These are phyloP conservation scores for Penicillium silybi DNA, from an alignment of 495 filamentous ascomycete genomes.

Conservation along the genomic window DNA sequence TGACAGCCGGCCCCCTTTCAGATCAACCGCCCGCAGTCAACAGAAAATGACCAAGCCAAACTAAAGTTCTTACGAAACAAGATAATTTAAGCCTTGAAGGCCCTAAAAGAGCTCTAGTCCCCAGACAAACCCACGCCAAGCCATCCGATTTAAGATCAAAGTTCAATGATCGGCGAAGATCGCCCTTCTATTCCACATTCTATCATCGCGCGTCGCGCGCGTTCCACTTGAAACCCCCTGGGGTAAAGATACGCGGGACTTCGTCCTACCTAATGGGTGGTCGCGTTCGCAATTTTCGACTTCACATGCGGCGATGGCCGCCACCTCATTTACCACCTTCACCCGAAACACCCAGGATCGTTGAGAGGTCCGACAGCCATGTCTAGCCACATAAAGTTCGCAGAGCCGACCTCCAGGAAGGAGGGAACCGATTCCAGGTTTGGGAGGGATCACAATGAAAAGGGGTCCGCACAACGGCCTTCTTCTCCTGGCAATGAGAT, in stretches of 20 bases:
- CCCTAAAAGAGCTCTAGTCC: slow-evolving; percentile 2
- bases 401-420: slow-evolving; percentile 19
- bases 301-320: slow-evolving; percentile 16
- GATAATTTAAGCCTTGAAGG: slow-evolving; percentile 14
- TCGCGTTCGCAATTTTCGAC: slow-evolving; percentile 17
- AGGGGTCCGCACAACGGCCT: slow-evolving; percentile 21
- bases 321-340: slow-evolving; percentile 11
- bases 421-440: neutral
- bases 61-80: neutral
- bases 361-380: slow-evolving; percentile 13
- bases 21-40: neutral
- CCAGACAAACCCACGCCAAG: neutral
- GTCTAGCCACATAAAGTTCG: slow-evolving; percentile 22
- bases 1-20: neutral
- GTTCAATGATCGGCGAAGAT: slow-evolving; percentile 31
- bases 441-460: slow-evolving; percentile 15
- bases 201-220: slow-evolving; percentile 29
- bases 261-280: slow-evolving; percentile 21
- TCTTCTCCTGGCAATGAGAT: slow-evolving; percentile 26
- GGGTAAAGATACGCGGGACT: slow-evolving; percentile 25
- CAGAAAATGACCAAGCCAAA: neutral
- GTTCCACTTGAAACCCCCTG: slow-evolving; percentile 29
- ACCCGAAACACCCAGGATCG: slow-evolving; percentile 10
- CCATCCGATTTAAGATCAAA: slow-evolving; percentile 6
- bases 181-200: slow-evolving; percentile 29